A percentile compares a stretch with the other conserved stretches of the same genome.
These are phyloP conservation scores for Mucuna pruriens DNA, from an alignment of 306 rosid species.

Conservation along the genomic window DNA sequence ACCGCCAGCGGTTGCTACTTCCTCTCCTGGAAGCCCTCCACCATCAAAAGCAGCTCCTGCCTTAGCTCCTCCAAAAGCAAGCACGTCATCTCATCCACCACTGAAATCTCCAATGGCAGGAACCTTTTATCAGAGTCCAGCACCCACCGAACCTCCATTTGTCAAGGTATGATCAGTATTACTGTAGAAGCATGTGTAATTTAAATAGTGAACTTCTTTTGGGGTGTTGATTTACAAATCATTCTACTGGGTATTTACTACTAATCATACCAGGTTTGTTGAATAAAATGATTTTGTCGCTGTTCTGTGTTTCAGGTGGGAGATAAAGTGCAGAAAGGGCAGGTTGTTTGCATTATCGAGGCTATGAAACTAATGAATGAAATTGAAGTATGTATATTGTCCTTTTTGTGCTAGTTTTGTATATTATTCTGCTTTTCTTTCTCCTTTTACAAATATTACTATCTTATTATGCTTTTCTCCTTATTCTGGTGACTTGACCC, in stretches of 20 bases:
- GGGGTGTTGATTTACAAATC: not conserved
- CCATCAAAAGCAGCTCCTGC: conserved; percentile 55
- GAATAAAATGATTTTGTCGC: conserved; percentile 26
- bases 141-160: conserved; percentile 87
- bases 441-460: not conserved
- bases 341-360: conserved; percentile 85
- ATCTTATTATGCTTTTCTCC: not conserved
- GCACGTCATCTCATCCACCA: conserved; percentile 71
- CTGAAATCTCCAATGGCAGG: conserved; percentile 98
- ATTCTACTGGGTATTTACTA: not conserved
- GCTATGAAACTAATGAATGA: conserved; percentile 99
- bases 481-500: conserved; percentile 9
- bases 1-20: conserved; percentile 45
- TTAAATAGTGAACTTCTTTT: not conserved
- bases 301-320: conserved; percentile 85
- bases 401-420: conserved; percentile 3
- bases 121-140: conserved; percentile 79
- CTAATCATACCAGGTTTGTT: not conserved
- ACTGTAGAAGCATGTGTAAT: not conserved
- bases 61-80: conserved; percentile 60
- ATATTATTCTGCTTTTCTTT: conserved; percentile 14
- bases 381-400: conserved; percentile 69
- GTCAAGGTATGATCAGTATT: conserved; percentile 61
- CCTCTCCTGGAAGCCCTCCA: conserved; percentile 59
- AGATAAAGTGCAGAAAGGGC: conserved; percentile 92